Evolutionary conservation across 176 grass and related monocot species (phyloP).

Genomic region (Guadua angustifolia): DNA sequence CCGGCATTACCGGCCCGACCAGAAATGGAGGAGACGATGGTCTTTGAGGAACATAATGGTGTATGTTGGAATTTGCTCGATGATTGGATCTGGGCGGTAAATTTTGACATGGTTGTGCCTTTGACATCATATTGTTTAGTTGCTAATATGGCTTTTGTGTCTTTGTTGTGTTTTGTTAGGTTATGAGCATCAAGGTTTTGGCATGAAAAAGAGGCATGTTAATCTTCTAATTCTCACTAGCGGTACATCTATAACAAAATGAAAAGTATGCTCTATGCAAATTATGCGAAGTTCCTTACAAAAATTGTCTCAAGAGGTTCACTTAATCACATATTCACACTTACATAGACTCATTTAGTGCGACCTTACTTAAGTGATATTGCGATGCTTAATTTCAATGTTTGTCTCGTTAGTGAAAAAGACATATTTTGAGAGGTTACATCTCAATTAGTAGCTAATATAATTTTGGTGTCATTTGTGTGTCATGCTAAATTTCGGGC

Average conservation of each 20-base stretch:
- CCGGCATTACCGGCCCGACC: too few species aligned
- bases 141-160: conserved; percentile 33
- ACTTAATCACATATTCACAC: too few species aligned
- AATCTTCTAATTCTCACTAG: background rate
- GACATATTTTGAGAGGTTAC: too few species aligned
- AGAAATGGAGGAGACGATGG: too few species aligned
- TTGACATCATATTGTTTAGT: conserved; percentile 1
- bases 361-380: background rate
- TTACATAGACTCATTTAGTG: too few species aligned
- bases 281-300: background rate
- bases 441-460: background rate
- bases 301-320: too few species aligned
- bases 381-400: background rate
- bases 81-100: conserved; percentile 86
- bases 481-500: conserved; percentile 56
- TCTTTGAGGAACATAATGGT: conserved; percentile 96
- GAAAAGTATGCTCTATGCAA: background rate
- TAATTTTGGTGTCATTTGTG: too few species aligned
- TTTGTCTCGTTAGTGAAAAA: too few species aligned
- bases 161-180: conserved; percentile 55
- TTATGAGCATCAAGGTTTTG: conserved; percentile 96
- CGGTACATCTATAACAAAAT: background rate
- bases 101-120: conserved; percentile 6
- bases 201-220: conserved; percentile 19
- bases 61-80: conserved; percentile 91